A percentile compares a stretch with the other conserved stretches of the same genome.
Conservation (phyloP, 306 rosid species). For the Inga leiocalycina region DNA sequence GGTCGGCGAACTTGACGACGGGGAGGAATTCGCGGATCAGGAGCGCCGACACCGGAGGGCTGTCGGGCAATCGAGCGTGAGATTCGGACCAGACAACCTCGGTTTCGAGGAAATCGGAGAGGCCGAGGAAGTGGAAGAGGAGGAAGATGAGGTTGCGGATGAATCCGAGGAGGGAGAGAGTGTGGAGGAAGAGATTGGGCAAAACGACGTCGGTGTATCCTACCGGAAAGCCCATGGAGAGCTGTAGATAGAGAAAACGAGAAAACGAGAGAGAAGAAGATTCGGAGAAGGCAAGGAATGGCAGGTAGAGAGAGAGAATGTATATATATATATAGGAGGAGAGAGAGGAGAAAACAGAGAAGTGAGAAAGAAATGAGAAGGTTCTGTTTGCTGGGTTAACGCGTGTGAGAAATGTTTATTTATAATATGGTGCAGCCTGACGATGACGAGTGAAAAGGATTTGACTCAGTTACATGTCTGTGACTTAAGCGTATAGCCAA, state of each 20-base stretch:
- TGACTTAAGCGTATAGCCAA: neutral
- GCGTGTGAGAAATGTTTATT: neutral
- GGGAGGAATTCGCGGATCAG: slow-evolving; percentile 80
- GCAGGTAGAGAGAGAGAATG: neutral
- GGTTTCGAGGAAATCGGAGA: slow-evolving; percentile 73
- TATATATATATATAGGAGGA: neutral
- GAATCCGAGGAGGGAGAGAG: slow-evolving; percentile 62
- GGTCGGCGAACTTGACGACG: slow-evolving; percentile 46
- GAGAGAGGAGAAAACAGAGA: neutral
- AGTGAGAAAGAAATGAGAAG: slow-evolving; percentile 36
- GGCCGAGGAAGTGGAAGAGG: slow-evolving; percentile 62
- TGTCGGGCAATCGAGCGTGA: slow-evolving; percentile 20
- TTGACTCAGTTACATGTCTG: neutral
- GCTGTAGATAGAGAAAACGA: slow-evolving; percentile 9
- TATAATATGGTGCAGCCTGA: neutral
- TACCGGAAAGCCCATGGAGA: slow-evolving; percentile 81
- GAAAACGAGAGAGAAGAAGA: slow-evolving; percentile 4
- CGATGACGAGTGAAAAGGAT: neutral
- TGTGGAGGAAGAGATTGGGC: slow-evolving; percentile 65
- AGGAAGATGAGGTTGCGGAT: slow-evolving; percentile 56
- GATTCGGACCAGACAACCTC: slow-evolving; percentile 49
- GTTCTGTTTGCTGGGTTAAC: slow-evolving; percentile 30
- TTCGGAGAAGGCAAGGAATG: too few species aligned
- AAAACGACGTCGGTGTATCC: slow-evolving; percentile 70
- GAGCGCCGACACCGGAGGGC: slow-evolving; percentile 59